phyloP scores from a whole-genome alignment of 2,329 filamentous ascomycete genomes.

The Hymenotorrendiella dingleyae region DNA sequence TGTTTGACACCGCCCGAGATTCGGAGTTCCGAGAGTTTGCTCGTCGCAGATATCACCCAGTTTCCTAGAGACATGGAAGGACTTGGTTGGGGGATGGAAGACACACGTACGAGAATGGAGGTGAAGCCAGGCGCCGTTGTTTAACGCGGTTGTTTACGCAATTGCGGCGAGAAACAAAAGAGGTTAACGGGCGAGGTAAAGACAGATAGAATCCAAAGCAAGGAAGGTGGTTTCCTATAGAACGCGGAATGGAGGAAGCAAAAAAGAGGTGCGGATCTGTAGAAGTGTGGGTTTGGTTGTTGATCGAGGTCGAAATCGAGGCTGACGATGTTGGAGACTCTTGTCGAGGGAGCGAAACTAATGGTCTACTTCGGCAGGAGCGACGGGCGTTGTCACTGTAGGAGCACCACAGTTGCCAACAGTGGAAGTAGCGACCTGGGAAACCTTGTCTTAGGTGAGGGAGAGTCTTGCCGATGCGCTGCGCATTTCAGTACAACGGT shows the following conservation, averaged over 20 bases:
- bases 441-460: not conserved
- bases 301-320: not conserved
- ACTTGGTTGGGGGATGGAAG: not conserved
- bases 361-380: not conserved
- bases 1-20: not conserved
- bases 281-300: slow-evolving; percentile 1
- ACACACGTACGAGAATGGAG: not conserved
- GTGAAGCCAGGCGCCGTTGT: not conserved
- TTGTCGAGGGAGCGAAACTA: not conserved
- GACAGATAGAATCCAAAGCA: not conserved
- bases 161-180: not conserved
- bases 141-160: not conserved
- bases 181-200: not conserved
- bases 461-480: no score
- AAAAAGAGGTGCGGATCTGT: slow-evolving; percentile 1
- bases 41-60: not conserved
- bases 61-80: not conserved
- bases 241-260: not conserved
- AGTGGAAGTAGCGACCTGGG: not conserved
- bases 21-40: not conserved
- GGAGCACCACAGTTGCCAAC: not conserved
- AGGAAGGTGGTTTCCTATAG: not conserved
- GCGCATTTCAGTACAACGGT: no score
- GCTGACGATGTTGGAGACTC: not conserved
- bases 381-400: not conserved